These are phyloP conservation scores for Leucoagaricus sp. DNA, from an alignment of 1,284 basidiomycete genomes.

Conservation along the genomic window DNA sequence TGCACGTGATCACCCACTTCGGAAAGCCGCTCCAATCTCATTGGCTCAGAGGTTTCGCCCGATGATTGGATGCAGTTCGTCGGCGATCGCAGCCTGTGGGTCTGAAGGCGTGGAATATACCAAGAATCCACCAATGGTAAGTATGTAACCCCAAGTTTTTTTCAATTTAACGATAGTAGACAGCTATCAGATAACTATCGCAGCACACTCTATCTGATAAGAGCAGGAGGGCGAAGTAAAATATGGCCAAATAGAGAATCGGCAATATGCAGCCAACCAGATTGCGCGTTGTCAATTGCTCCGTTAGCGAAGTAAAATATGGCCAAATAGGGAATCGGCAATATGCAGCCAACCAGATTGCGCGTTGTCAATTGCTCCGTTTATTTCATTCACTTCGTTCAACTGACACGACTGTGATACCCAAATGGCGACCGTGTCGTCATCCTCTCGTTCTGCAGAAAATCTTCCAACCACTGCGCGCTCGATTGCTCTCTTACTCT, in stretches of 20 bases:
- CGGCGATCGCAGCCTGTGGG: background rate
- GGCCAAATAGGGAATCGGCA: background rate
- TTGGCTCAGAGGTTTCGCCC: background rate
- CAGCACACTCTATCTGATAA: no score
- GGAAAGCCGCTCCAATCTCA: background rate
- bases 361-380: background rate
- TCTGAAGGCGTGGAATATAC: background rate
- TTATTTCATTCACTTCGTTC: background rate
- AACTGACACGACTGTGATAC: background rate
- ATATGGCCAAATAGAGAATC: background rate
- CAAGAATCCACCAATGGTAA: background rate
- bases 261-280: background rate
- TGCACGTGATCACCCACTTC: conserved; percentile 13
- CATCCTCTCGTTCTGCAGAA: conserved; percentile 58
- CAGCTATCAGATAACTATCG: no score
- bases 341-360: background rate
- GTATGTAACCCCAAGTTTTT: no score
- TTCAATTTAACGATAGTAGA: no score
- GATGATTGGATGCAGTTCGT: background rate
- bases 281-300: background rate
- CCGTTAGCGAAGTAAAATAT: background rate
- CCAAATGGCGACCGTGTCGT: conserved; percentile 11
- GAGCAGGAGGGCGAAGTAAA: background rate
- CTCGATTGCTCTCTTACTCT: conserved; percentile 89
- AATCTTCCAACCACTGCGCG: conserved; percentile 87